A percentile compares a stretch with the other conserved stretches of the same genome.
Evolutionary conservation across 371 early-diverging fungal species (phyloP).

Genomic region (Mortierella sp.): DNA sequence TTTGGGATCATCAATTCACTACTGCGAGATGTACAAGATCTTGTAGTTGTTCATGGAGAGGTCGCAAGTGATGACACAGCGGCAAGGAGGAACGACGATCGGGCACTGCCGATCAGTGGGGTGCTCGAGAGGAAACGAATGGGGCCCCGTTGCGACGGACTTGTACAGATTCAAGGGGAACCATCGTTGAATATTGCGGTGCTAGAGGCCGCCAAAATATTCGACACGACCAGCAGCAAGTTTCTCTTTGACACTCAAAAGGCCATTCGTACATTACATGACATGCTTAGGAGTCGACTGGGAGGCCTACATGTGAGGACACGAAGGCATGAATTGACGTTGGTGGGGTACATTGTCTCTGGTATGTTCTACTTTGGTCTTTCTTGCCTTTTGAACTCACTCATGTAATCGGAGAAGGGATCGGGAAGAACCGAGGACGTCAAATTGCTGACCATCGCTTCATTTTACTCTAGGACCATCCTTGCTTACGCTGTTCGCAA

Average conservation of each 20-base stretch:
- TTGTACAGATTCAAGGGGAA: constrained; percentile 16
- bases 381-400: constrained; percentile 5
- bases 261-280: constrained; percentile 5
- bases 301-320: constrained; percentile 8
- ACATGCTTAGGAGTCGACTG: constrained; percentile 22
- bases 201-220: constrained; percentile 16
- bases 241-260: constrained; percentile 17
- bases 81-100: constrained; percentile 10
- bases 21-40: constrained; percentile 15
- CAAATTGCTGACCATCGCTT: background rate
- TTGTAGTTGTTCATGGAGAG: constrained; percentile 14
- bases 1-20: constrained; percentile 22
- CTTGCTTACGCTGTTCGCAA: constrained; percentile 17
- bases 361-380: constrained; percentile 5
- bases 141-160: constrained; percentile 14
- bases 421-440: too few relatives aligned
- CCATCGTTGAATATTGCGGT: constrained; percentile 15
- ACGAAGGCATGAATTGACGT: constrained; percentile 2
- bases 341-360: constrained; percentile 15
- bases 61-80: constrained; percentile 18
- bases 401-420: constrained; percentile 4
- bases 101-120: constrained; percentile 13
- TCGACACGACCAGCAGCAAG: constrained; percentile 21
- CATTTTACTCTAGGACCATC: constrained; percentile 8
- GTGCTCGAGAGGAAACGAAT: constrained; percentile 15